Evolutionary conservation across 2,329 filamentous ascomycete genomes (phyloP).

Genomic region (Hyphodiscus sp.): DNA sequence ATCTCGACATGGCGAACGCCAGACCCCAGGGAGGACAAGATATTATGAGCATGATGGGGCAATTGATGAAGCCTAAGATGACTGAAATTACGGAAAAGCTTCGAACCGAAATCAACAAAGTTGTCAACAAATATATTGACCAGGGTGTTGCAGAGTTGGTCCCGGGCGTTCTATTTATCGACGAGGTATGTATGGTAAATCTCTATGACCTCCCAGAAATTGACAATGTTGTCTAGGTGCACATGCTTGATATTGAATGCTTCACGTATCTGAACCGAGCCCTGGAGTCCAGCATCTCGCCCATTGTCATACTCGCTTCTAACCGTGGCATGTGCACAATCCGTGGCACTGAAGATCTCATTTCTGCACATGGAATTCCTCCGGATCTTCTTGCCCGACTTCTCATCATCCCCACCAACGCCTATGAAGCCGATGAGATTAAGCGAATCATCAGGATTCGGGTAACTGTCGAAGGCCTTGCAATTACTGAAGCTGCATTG

Average conservation of each 20-base stretch:
- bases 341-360: conserved; percentile 74
- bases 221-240: conserved; percentile 53
- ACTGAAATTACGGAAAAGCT: conserved; percentile 99
- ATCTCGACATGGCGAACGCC: conserved; percentile 92
- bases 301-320: conserved; percentile 94
- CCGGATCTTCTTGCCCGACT: conserved; percentile 89
- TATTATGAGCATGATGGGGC: conserved; percentile 99
- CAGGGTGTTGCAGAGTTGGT: conserved; percentile 96
- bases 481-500: conserved; percentile 74
- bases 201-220: conserved; percentile 9
- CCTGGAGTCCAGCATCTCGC: conserved; percentile 89
- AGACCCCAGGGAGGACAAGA: conserved; percentile 95
- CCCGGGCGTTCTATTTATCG: conserved; percentile 97
- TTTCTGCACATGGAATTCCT: conserved; percentile 88
- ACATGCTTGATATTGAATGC: conserved; percentile 99
- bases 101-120: conserved; percentile 94
- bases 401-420: conserved; percentile 90
- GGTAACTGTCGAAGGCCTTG: conserved; percentile 72
- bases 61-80: conserved; percentile 99
- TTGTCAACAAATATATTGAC: conserved; percentile 98
- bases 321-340: conserved; percentile 94
- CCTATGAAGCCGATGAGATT: conserved; percentile 84
- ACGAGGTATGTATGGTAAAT: conserved; percentile 61
- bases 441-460: conserved; percentile 85
- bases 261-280: conserved; percentile 98